These are phyloP conservation scores for Xylariaceae sp. DNA, from an alignment of 2,329 filamentous ascomycete genomes.

Conservation along the genomic window DNA sequence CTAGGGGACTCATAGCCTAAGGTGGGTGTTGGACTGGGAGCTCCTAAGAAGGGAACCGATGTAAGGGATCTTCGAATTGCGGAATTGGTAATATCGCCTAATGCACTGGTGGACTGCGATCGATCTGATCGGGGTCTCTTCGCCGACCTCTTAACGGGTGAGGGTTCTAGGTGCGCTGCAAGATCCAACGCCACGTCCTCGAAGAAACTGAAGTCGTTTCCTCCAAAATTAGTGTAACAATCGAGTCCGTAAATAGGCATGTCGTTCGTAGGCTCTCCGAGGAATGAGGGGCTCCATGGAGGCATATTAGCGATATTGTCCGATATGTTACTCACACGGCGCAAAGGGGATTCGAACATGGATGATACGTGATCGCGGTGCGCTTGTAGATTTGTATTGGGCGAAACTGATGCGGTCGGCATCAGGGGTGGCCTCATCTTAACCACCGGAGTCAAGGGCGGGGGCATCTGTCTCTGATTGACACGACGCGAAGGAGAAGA, in stretches of 20 bases:
- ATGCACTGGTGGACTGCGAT: conserved; percentile 57
- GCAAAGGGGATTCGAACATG: conserved; percentile 65
- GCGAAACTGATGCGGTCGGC: conserved; percentile 73
- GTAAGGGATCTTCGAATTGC: conserved; percentile 48
- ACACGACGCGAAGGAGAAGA: conserved; percentile 64
- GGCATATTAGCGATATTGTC: conserved; percentile 44
- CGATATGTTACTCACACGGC: conserved; percentile 45
- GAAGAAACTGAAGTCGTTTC: conserved; percentile 64
- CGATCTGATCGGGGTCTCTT: conserved; percentile 60
- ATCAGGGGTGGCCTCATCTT: conserved; percentile 66
- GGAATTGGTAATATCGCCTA: conserved; percentile 57
- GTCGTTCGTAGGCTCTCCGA: conserved; percentile 50
- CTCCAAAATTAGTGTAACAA: conserved; percentile 40
- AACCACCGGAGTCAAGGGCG: conserved; percentile 72
- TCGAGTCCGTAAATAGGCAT: conserved; percentile 33
- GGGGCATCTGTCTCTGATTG: conserved; percentile 58
- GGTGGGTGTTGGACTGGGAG: conserved; percentile 39
- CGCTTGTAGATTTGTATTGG: conserved; percentile 84
- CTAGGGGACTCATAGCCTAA: conserved; percentile 52
- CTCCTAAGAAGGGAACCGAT: conserved; percentile 49
- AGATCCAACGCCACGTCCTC: conserved; percentile 39
- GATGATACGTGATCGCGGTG: conserved; percentile 79
- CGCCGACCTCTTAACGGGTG: conserved; percentile 61
- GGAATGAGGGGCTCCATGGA: conserved; percentile 62
- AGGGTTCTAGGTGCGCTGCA: conserved; percentile 51